phyloP scores from a whole-genome alignment of 257 asterid species.

The Solanum bulbocastanum region DNA sequence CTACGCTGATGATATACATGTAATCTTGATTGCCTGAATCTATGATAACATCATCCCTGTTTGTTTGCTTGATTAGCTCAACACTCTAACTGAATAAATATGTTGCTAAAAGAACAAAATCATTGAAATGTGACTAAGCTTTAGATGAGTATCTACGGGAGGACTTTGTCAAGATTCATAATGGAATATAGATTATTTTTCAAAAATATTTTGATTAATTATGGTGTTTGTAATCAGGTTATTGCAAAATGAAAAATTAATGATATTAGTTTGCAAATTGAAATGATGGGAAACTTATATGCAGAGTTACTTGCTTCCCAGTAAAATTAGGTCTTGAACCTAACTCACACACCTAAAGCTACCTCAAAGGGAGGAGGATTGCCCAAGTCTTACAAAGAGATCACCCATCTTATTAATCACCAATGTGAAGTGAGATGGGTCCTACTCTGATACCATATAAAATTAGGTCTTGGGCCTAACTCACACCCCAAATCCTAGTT shows the following conservation, averaged over 20 bases:
- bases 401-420: not conserved
- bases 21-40: not conserved
- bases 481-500: not conserved
- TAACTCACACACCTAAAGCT: not conserved
- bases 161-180: not conserved
- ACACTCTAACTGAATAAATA: not conserved
- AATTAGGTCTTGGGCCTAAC: not conserved
- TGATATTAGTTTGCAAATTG: not conserved
- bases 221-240: not conserved
- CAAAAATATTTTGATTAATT: not conserved
- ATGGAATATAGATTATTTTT: not conserved
- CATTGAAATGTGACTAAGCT: not conserved
- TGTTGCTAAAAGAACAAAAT: not conserved
- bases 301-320: not conserved
- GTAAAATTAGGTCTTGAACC: not conserved
- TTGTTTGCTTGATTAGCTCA: not conserved
- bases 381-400: not conserved
- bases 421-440: not conserved
- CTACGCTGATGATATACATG: not conserved
- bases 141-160: not conserved
- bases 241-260: not conserved
- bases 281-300: not conserved
- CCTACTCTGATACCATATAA: not conserved
- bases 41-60: not conserved
- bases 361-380: not conserved